A percentile compares a stretch with the other conserved stretches of the same genome.
These are phyloP conservation scores for Coemansia sp. DNA, from an alignment of 192 early-diverging fungal genomes.

Conservation along the genomic window DNA sequence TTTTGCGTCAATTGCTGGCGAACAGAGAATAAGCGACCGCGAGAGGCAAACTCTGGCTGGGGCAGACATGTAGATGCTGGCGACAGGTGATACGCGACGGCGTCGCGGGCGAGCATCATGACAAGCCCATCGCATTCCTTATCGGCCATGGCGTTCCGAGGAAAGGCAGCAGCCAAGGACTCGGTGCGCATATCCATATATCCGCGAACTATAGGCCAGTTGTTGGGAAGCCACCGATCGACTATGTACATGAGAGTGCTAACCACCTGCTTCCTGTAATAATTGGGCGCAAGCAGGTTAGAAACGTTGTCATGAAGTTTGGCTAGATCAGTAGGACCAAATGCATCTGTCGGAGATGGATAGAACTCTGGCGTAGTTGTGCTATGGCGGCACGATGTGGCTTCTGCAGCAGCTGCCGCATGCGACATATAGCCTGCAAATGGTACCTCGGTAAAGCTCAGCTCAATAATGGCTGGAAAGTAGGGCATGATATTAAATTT, in stretches of 20 bases:
- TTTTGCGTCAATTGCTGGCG: conserved; percentile 27
- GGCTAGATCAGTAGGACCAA: conserved; percentile 40
- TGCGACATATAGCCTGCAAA: conserved; percentile 40
- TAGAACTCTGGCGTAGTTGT: conserved; percentile 20
- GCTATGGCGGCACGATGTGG: conserved; percentile 43
- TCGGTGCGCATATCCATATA: conserved; percentile 53
- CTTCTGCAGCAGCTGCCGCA: conserved; percentile 31
- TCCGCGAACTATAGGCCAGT: conserved; percentile 30
- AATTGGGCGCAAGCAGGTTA: conserved; percentile 43
- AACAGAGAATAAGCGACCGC: conserved; percentile 57
- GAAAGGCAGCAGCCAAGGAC: conserved; percentile 60
- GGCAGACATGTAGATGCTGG: conserved; percentile 19
- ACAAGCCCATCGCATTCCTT: conserved; percentile 17
- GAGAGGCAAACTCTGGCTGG: conserved; percentile 56
- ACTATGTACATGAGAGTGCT: conserved; percentile 43
- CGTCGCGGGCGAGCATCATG: conserved; percentile 55
- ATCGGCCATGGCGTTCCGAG: conserved; percentile 56
- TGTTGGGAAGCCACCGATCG: conserved; percentile 38
- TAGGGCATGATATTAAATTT: conserved; percentile 60
- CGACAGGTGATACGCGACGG: conserved; percentile 43
- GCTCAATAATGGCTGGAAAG: conserved; percentile 60
- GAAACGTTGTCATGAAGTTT: conserved; percentile 45
- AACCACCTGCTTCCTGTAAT: conserved; percentile 45
- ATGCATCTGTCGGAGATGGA: conserved; percentile 48
- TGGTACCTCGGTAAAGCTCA: conserved; percentile 61